Evolutionary conservation across 305 asterid genomes (phyloP).

Genomic region (Fraxinus albicans): DNA sequence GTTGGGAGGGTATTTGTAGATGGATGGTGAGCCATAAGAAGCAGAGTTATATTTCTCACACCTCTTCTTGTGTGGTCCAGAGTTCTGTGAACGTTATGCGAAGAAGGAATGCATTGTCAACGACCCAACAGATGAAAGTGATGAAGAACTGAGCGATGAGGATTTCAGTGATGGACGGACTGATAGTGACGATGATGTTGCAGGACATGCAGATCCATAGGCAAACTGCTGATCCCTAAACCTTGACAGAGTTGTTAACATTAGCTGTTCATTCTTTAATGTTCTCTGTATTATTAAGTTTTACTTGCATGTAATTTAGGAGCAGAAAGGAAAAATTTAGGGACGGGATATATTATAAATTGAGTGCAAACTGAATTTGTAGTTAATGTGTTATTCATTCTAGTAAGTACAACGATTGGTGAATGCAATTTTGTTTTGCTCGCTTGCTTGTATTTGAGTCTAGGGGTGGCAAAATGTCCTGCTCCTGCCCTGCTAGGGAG

Average conservation of each 20-base stretch:
- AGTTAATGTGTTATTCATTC: constrained; percentile 17
- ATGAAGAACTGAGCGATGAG: constrained; percentile 55
- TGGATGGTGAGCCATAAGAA: background rate
- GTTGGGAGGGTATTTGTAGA: background rate
- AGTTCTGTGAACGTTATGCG: constrained; percentile 81
- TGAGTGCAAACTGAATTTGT: constrained; percentile 2
- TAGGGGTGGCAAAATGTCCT: background rate
- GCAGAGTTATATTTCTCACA: background rate
- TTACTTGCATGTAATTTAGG: constrained; percentile 35
- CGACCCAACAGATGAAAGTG: constrained; percentile 54
- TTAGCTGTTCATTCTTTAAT: constrained; percentile 4
- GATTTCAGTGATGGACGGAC: constrained; percentile 53
- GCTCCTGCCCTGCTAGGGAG: background rate
- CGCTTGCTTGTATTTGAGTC: background rate
- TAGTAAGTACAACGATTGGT: constrained; percentile 11
- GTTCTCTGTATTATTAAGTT: constrained; percentile 34
- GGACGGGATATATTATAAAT: constrained; percentile 19
- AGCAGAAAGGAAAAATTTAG: constrained; percentile 29
- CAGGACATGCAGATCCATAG: constrained; percentile 67
- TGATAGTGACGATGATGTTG: constrained; percentile 63
- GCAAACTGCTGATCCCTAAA: background rate
- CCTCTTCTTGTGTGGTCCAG: constrained; percentile 31
- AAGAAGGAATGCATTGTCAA: constrained; percentile 61
- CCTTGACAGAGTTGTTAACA: background rate
- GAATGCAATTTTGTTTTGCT: constrained; percentile 14